phyloP scores from a whole-genome alignment of 129 eudicot species.

The Lactuca sativa region DNA sequence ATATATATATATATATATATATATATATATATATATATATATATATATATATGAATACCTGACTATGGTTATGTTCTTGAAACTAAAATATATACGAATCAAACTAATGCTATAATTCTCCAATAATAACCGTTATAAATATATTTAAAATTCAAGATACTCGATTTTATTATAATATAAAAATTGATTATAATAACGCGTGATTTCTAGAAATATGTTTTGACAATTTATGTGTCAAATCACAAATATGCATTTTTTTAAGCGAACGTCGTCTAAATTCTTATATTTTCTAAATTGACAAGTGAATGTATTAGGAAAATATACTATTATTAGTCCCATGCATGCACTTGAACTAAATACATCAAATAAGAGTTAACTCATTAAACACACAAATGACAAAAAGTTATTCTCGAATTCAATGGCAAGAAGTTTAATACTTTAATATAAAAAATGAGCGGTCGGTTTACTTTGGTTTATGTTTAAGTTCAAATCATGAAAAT shows the following conservation, averaged over 20 bases:
- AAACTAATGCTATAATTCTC: no score
- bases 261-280: slow-evolving; percentile 1
- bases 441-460: background rate
- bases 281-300: slow-evolving; percentile 3
- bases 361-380: background rate
- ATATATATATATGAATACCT: no score
- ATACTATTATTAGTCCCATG: background rate
- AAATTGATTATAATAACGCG: background rate
- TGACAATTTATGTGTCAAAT: slow-evolving; percentile 10
- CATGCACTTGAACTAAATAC: slow-evolving; percentile 18
- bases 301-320: background rate
- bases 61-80: no score
- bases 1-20: no score
- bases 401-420: background rate
- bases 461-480: background rate
- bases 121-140: background rate
- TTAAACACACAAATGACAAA: background rate
- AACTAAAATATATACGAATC: no score
- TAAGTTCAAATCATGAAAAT: background rate
- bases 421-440: background rate
- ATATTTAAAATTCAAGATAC: background rate
- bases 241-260: background rate
- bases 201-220: slow-evolving; percentile 23
- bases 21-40: no score
- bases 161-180: background rate